Conservation (phyloP, 139 green algal species). For the Penium margaritaceum region DNA sequence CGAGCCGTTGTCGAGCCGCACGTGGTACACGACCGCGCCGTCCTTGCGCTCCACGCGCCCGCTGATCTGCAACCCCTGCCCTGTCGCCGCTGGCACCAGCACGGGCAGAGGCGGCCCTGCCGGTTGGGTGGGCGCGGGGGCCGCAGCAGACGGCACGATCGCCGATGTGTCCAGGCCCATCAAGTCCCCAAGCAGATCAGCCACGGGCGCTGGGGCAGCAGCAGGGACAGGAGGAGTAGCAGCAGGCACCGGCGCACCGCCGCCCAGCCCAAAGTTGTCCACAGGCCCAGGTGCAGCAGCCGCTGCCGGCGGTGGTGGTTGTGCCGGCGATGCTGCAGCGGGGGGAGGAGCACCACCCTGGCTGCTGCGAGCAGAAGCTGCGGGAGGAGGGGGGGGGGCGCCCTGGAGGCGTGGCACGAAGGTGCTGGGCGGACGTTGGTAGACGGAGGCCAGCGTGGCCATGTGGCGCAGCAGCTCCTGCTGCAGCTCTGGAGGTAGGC, state of each 20-base stretch:
- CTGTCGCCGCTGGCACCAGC: conserved; percentile 62
- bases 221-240: neutral
- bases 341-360: no score
- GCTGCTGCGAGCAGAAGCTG: no score
- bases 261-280: no score
- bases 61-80: conserved; percentile 68
- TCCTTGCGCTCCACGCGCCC: conserved; percentile 54
- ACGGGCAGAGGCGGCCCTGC: conserved; percentile 53
- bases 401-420: conserved; percentile 32
- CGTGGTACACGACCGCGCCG: conserved; percentile 57
- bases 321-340: neutral
- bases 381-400: no score
- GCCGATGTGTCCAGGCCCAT: conserved; percentile 63
- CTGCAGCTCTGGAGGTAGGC: conserved; percentile 73
- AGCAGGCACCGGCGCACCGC: no score
- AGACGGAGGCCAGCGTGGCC: conserved; percentile 76
- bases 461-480: conserved; percentile 70
- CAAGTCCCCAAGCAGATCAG: conserved; percentile 64
- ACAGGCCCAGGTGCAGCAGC: no score
- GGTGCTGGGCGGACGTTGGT: conserved; percentile 81
- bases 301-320: neutral
- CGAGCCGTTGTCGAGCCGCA: conserved; percentile 66
- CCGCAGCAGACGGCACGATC: no score
- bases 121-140: conserved; percentile 6
- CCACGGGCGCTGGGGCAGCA: neutral